phyloP scores from a whole-genome alignment of 192 early-diverging fungal genomes.

The Coemansia sp. region DNA sequence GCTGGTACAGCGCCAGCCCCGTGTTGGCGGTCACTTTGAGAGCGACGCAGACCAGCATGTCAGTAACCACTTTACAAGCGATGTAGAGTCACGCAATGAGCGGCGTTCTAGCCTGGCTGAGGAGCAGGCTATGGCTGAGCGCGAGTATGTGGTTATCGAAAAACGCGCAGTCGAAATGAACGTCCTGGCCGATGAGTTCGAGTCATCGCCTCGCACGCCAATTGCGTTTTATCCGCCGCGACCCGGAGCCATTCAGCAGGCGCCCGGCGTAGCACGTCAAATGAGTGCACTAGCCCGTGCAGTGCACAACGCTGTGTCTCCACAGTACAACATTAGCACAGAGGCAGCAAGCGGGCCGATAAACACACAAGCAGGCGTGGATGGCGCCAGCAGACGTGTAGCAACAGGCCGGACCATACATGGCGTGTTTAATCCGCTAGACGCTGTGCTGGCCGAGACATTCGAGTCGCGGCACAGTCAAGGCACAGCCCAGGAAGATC shows the following conservation, averaged over 20 bases:
- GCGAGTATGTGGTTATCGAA: conserved; percentile 77
- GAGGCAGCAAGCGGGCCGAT: conserved; percentile 47
- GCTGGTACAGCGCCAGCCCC: background rate
- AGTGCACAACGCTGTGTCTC: conserved; percentile 40
- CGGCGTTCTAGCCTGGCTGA: conserved; percentile 23
- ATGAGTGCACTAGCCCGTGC: conserved; percentile 52
- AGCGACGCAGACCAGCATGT: background rate
- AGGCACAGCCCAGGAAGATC: conserved; percentile 49
- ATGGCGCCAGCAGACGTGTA: background rate
- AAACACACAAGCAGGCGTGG: conserved; percentile 7
- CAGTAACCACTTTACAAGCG: background rate
- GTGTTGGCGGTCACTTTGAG: background rate
- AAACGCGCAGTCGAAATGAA: conserved; percentile 72
- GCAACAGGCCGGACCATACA: background rate
- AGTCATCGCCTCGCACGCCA: conserved; percentile 52
- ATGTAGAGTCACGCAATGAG: background rate
- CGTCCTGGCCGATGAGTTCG: conserved; percentile 68
- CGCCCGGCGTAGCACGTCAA: conserved; percentile 43
- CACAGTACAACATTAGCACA: conserved; percentile 37
- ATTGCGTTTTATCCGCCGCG: conserved; percentile 45
- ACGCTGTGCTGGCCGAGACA: conserved; percentile 37
- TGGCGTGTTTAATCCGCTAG: conserved; percentile 46
- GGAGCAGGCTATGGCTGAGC: conserved; percentile 60
- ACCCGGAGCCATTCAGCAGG: conserved; percentile 33
- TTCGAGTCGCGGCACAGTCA: conserved; percentile 43